Base-by-base conservation (phyloP, 768 basidiomycete genomes). In the Suillus subluteus region DNA sequence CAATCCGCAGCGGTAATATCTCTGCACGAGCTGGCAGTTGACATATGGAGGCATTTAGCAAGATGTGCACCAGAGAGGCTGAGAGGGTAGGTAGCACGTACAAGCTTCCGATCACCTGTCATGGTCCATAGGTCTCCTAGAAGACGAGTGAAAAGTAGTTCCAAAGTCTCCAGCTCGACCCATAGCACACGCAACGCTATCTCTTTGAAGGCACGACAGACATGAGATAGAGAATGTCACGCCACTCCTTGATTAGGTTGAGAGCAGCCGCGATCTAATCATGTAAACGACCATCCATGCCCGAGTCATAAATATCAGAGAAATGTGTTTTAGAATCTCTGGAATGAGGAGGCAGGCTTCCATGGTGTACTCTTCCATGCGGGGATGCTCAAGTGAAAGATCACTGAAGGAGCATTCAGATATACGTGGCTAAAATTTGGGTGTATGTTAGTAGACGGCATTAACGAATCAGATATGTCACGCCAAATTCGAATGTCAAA, bases 131-230 rank as follows among this genome's bases (percentile, higher is more conserved):
- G 62, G 37, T 58, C 23, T 55, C 26, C 16, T 6, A 65, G 67
- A 16, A 71, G 63, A 46, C 65, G 66, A 35, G 58, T 43, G 30
- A 72, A 40, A 4, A 73, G 58, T 11, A 68, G 73, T 8, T 66
- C 23, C 9, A 68, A 32, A 56, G 61, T 61, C 5, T 54, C 43
- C 40, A 74, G 62, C 37, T 68, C 58, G 4, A 55, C 40, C 68
- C 64, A 73, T 7, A 71, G 48, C 55, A 65, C 41, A 23, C 65
- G 52, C 9, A 74, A 21, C 1, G 68, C 72, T 4, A 65, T 62
- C 0, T 64, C 64, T 23, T 62, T 73, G 66, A 73, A 71, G 21
- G 66, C 18, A 35, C 15, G 66, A 48, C 72, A 73, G 40, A 40
- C 16, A 26, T 9, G 9, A 41, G 16, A 41, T 23, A 59, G 23